phyloP scores from a whole-genome alignment of 495 filamentous ascomycete genomes.

The Oleoguttula mirabilis region DNA sequence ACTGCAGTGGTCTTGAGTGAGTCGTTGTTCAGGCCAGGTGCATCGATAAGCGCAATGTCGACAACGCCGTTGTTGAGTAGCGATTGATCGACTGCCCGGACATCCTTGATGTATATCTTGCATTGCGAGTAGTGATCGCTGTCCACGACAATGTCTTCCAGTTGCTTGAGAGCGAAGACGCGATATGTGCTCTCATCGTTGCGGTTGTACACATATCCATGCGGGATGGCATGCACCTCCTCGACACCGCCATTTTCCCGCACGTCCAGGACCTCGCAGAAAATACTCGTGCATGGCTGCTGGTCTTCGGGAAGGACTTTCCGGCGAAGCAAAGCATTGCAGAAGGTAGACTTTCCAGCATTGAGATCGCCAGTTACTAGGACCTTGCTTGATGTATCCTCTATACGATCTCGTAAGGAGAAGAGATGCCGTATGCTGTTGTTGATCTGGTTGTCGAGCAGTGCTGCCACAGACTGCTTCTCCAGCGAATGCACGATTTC shows the following conservation, averaged over 20 bases:
- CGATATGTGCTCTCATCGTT: slow-evolving; percentile 91
- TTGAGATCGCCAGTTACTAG: slow-evolving; percentile 95
- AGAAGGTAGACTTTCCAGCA: slow-evolving; percentile 96
- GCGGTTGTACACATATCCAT: slow-evolving; percentile 63
- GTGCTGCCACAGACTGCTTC: slow-evolving; percentile 73
- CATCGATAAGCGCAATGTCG: slow-evolving; percentile 95
- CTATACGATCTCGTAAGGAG: slow-evolving; percentile 79
- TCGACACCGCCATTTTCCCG: slow-evolving; percentile 81
- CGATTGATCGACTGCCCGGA: slow-evolving; percentile 81
- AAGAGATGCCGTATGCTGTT: slow-evolving; percentile 84
- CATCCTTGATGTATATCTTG: slow-evolving; percentile 93
- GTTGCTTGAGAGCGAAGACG: slow-evolving; percentile 58
- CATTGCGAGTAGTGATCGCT: slow-evolving; percentile 81
- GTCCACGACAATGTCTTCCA: slow-evolving; percentile 84
- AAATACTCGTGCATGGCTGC: slow-evolving; percentile 97
- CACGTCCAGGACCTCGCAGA: slow-evolving; percentile 91
- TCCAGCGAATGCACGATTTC: slow-evolving; percentile 96
- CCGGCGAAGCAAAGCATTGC: slow-evolving; percentile 83
- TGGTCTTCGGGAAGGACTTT: slow-evolving; percentile 94
- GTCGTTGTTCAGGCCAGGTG: slow-evolving; percentile 87
- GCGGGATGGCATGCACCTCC: slow-evolving; percentile 77
- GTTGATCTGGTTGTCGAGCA: slow-evolving; percentile 87
- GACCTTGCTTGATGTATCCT: slow-evolving; percentile 95
- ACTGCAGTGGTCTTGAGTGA: slow-evolving; percentile 93
- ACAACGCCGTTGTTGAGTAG: slow-evolving; percentile 94